These are phyloP conservation scores for Oryza glaberrima DNA, from an alignment of 176 grass and related monocot species.

Conservation along the genomic window DNA sequence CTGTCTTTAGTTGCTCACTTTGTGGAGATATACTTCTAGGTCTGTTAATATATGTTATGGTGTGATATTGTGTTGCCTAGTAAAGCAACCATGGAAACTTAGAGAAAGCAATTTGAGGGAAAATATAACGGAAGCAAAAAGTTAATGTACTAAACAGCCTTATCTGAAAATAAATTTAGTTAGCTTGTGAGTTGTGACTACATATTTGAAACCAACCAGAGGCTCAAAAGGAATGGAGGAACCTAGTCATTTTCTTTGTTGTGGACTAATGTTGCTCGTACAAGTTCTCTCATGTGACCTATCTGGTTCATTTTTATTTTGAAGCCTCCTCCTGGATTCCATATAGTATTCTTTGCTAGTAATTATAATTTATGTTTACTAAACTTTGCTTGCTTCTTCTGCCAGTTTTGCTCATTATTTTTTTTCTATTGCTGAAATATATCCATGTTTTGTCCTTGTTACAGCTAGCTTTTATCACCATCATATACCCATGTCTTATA, in stretches of 20 bases:
- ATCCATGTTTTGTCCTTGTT: conserved; percentile 39
- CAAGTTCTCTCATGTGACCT: conserved; percentile 23
- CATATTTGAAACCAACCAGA: conserved; percentile 11
- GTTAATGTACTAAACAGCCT: background rate
- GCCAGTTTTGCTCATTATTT: conserved; percentile 12
- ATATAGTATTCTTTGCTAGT: conserved; percentile 22
- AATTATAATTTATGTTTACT: conserved; percentile 16
- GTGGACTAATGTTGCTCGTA: conserved; percentile 13
- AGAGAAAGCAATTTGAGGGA: background rate
- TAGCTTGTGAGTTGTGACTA: background rate
- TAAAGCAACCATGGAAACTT: conserved; percentile 31
- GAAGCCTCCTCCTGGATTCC: conserved; percentile 22
- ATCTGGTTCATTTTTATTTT: background rate
- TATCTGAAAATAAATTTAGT: conserved; percentile 12
- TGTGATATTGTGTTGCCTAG: conserved; percentile 22
- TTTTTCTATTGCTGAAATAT: conserved; percentile 18
- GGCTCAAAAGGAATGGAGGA: background rate
- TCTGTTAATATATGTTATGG: conserved; percentile 19
- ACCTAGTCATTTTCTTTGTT: conserved; percentile 28
- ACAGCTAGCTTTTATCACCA: conserved; percentile 78
- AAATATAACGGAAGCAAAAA: conserved; percentile 28
- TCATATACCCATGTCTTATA: conserved; percentile 90
- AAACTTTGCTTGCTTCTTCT: conserved; percentile 16
- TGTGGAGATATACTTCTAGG: conserved; percentile 13
- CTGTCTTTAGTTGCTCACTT: conserved; percentile 14